These are phyloP conservation scores for Agastache rugosa DNA, from an alignment of 257 asterid genomes.

Conservation along the genomic window DNA sequence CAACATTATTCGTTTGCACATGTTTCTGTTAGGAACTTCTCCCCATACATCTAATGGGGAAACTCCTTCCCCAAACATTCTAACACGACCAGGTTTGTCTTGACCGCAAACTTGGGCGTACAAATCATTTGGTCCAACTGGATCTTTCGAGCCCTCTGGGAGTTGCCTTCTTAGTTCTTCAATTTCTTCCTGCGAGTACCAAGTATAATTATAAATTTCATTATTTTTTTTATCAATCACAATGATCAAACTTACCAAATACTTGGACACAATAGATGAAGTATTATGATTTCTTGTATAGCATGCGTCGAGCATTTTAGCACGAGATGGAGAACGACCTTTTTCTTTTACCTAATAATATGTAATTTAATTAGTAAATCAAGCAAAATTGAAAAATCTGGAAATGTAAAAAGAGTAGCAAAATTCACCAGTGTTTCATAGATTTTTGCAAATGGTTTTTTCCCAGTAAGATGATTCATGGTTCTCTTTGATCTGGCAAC, in stretches of 20 bases:
- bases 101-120: neutral
- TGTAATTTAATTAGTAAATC: neutral
- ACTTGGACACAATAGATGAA: neutral
- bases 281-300: neutral
- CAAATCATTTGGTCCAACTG: constrained; percentile 12
- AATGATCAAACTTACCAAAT: constrained; percentile 24
- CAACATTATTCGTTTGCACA: constrained; percentile 11
- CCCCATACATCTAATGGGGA: constrained; percentile 24
- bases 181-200: neutral
- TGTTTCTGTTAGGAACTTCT: neutral
- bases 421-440: neutral
- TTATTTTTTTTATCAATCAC: neutral
- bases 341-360: neutral
- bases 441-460: constrained; percentile 19
- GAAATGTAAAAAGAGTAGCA: no score
- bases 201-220: no score
- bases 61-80: constrained; percentile 7
- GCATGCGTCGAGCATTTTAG: constrained; percentile 5
- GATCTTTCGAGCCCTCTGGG: constrained; percentile 17
- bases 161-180: neutral
- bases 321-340: neutral
- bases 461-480: constrained; percentile 20
- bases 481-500: constrained; percentile 3
- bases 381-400: neutral
- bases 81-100: neutral